A percentile compares a stretch with the other conserved stretches of the same genome.
These are phyloP conservation scores for Striga hermonthica DNA, from an alignment of 305 asterid species.

Conservation along the genomic window DNA sequence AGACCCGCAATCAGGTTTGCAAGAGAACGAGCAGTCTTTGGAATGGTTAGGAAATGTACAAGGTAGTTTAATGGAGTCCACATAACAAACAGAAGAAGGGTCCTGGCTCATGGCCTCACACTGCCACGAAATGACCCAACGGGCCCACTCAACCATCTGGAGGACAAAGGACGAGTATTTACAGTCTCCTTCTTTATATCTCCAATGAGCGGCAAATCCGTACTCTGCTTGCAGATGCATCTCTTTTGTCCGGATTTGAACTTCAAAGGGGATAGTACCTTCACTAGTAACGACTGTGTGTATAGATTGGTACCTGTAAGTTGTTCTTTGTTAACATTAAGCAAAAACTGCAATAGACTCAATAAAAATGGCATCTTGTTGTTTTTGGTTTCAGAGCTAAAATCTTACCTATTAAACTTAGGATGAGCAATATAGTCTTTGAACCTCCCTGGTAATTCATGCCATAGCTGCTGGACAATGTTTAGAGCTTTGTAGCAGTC, in stretches of 20 bases:
- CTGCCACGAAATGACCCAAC: constrained; percentile 97
- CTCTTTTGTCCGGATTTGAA: constrained; percentile 88
- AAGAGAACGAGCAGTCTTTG: constrained; percentile 69
- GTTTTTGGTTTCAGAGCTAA: background rate
- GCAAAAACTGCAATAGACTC: background rate
- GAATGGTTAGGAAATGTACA: constrained; percentile 86
- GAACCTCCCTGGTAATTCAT: constrained; percentile 75
- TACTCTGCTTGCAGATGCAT: constrained; percentile 96
- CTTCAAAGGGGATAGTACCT: constrained; percentile 73
- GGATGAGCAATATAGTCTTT: constrained; percentile 81
- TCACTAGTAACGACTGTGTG: constrained; percentile 75
- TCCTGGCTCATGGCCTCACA: constrained; percentile 81
- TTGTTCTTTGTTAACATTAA: constrained; percentile 11
- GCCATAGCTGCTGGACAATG: constrained; percentile 77
- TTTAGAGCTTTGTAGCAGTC: constrained; percentile 83
- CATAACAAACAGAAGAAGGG: constrained; percentile 43
- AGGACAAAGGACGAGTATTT: constrained; percentile 69
- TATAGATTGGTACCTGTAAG: constrained; percentile 74
- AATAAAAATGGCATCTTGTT: background rate
- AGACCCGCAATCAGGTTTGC: constrained; percentile 58
- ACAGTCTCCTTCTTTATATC: constrained; percentile 88
- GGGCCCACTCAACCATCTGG: constrained; percentile 99
- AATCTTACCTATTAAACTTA: constrained; percentile 72
- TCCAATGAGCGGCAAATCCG: constrained; percentile 94
- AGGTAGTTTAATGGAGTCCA: constrained; percentile 53